Percentiles rank a stretch among this genome's conserved stretches.
phyloP scores from a whole-genome alignment of 106 monocot genomes.

The Dendrobium catenatum region DNA sequence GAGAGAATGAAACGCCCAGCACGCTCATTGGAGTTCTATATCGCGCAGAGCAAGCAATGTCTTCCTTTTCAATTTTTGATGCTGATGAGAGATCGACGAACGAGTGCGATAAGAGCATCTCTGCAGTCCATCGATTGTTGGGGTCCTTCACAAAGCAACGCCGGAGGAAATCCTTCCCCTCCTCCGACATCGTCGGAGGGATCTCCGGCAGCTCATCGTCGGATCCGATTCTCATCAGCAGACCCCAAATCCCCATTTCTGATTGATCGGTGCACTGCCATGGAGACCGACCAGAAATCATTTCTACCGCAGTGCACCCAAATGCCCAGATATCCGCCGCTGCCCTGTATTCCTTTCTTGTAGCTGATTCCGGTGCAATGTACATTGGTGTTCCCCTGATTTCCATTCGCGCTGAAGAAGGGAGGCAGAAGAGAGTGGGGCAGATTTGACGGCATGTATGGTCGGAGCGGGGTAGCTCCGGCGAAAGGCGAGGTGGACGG shows the following conservation, averaged over 20 bases:
- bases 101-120: constrained; percentile 31
- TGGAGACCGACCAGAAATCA: constrained; percentile 33
- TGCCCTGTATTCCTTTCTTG: constrained; percentile 25
- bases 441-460: constrained; percentile 8
- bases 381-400: constrained; percentile 53
- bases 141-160: constrained; percentile 25
- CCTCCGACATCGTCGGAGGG: constrained; percentile 18
- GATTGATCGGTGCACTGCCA: constrained; percentile 11
- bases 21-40: neutral
- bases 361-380: constrained; percentile 55
- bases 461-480: neutral
- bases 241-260: neutral
- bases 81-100: neutral
- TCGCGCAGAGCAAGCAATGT: neutral
- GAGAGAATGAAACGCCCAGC: neutral
- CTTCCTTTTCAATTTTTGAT: too few relatives aligned
- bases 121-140: constrained; percentile 25
- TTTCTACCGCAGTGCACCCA: constrained; percentile 50
- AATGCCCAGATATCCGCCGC: constrained; percentile 54
- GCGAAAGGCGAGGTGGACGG: neutral
- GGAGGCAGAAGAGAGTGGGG: neutral
- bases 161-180: constrained; percentile 33
- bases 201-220: constrained; percentile 16
- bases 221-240: constrained; percentile 19
- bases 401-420: constrained; percentile 5